These are phyloP conservation scores for Barnettozyma pratensis DNA, from an alignment of 805 yeast genomes.

Conservation along the genomic window DNA sequence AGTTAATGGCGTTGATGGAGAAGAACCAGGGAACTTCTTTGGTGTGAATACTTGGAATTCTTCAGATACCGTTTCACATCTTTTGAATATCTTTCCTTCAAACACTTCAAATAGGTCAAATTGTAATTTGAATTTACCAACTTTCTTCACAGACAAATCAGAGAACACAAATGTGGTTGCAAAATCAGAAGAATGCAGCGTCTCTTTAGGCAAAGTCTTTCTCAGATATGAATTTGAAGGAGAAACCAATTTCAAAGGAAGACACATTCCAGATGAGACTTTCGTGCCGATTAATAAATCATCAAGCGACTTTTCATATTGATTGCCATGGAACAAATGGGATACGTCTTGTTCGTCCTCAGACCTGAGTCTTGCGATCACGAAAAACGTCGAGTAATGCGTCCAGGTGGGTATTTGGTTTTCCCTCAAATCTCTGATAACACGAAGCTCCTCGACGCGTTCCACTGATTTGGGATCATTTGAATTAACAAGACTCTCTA, in stretches of 20 bases:
- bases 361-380: constrained; percentile 16
- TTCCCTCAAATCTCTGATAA: constrained; percentile 14
- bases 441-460: constrained; percentile 18
- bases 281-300: constrained; percentile 21
- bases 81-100: constrained; percentile 19
- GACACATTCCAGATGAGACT: constrained; percentile 23
- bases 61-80: constrained; percentile 14
- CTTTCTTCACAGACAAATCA: constrained; percentile 25
- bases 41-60: constrained; percentile 26
- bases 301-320: constrained; percentile 8
- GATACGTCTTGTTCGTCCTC: constrained; percentile 10
- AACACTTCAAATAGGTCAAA: constrained; percentile 27
- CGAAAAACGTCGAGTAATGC: constrained; percentile 25
- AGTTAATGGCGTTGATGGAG: constrained; percentile 25
- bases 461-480: constrained; percentile 15
- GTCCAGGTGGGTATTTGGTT: constrained; percentile 21
- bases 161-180: constrained; percentile 28
- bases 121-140: constrained; percentile 23
- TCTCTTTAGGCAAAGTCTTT: constrained; percentile 14
- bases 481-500: constrained; percentile 3
- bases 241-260: constrained; percentile 15
- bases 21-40: constrained; percentile 29
- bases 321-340: constrained; percentile 2
- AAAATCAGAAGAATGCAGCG: constrained; percentile 14
- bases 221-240: constrained; percentile 11